Conservation (phyloP, 164 flowering plant genomes). For the Vitis rotundifolia region DNA sequence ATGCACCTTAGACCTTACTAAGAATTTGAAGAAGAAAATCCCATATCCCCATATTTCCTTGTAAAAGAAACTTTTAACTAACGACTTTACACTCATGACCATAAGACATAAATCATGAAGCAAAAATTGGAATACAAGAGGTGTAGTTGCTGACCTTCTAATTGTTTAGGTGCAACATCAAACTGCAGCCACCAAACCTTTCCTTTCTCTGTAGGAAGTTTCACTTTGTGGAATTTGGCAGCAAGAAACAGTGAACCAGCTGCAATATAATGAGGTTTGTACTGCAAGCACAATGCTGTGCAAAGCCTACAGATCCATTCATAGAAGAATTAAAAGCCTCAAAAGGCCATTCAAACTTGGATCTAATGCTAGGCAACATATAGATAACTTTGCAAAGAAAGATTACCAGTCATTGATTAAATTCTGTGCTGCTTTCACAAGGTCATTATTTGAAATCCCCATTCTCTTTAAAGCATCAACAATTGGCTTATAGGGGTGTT, state of each 20-base stretch:
- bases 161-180: slow-evolving; percentile 54
- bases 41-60: not conserved
- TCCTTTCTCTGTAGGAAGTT: slow-evolving; percentile 49
- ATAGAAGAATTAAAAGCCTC: not conserved
- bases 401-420: slow-evolving; percentile 69
- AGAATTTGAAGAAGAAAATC: not conserved
- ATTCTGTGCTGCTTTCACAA: slow-evolving; percentile 67
- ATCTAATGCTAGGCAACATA: not conserved
- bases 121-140: not conserved
- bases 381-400: slow-evolving; percentile 3
- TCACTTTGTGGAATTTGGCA: slow-evolving; percentile 56
- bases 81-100: not conserved
- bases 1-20: not conserved
- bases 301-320: slow-evolving; percentile 46
- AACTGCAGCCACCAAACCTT: slow-evolving; percentile 73
- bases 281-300: slow-evolving; percentile 69
- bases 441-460: slow-evolving; percentile 29
- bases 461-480: slow-evolving; percentile 55
- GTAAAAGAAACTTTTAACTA: not conserved
- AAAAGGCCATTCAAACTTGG: not conserved
- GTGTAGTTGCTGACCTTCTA: slow-evolving; percentile 46
- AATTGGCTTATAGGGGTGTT: slow-evolving; percentile 66
- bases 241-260: slow-evolving; percentile 76
- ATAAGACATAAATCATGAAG: not conserved
- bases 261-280: slow-evolving; percentile 71